Evolutionary conservation across 2,329 filamentous ascomycete species (phyloP).

Genomic region (Eutypa lata): DNA sequence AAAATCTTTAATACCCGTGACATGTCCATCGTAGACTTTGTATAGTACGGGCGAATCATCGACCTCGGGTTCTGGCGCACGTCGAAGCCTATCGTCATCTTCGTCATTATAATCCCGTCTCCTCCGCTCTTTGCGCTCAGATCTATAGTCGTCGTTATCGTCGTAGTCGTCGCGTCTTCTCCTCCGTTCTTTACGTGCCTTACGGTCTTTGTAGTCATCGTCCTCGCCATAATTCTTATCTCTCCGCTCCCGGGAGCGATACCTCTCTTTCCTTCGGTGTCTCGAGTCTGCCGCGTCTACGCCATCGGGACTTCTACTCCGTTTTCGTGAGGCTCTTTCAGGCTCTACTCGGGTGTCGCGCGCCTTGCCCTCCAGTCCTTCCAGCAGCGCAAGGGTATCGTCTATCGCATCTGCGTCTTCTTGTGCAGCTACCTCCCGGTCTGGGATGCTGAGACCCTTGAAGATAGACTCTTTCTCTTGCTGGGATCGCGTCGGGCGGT

Average conservation of each 20-base stretch:
- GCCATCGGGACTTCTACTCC: conserved; percentile 55
- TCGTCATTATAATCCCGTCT: conserved; percentile 40
- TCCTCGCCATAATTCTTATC: conserved; percentile 28
- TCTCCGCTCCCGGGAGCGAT: conserved; percentile 31
- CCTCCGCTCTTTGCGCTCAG: conserved; percentile 46
- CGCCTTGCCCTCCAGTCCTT: conserved; percentile 72
- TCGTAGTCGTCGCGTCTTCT: conserved; percentile 46
- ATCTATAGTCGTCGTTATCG: conserved; percentile 58
- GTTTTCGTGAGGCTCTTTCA: conserved; percentile 48
- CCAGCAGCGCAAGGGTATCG: conserved; percentile 89
- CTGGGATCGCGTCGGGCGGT: conserved; percentile 39
- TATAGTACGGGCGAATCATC: conserved; percentile 78
- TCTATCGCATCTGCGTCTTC: conserved; percentile 69
- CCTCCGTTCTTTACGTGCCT: conserved; percentile 43
- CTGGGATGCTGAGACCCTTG: conserved; percentile 81
- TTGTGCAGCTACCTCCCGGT: conserved; percentile 52
- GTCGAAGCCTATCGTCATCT: conserved; percentile 59
- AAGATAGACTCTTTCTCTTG: conserved; percentile 85
- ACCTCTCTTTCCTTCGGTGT: conserved; percentile 33
- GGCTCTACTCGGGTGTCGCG: conserved; percentile 27
- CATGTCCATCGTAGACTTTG: conserved; percentile 87
- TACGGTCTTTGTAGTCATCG: conserved; percentile 29
- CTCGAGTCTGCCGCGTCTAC: conserved; percentile 36
- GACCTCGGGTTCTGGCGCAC: conserved; percentile 67
- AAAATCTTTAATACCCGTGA: conserved; percentile 93